phyloP scores from a whole-genome alignment of 2,329 filamentous ascomycete genomes.

The Ceratocystis huliohia region DNA sequence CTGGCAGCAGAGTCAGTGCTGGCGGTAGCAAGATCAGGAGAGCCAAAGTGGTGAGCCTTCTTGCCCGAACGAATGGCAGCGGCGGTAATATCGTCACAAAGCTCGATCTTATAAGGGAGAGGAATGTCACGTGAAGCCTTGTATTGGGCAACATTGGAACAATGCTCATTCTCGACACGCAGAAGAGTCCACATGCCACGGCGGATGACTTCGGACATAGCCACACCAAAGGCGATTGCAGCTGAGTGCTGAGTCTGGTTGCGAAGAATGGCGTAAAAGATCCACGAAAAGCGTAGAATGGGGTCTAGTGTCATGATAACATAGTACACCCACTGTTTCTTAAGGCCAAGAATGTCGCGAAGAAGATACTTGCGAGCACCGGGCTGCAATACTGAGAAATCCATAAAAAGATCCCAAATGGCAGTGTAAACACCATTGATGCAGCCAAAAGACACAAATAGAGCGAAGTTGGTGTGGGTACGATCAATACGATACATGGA shows the following conservation, averaged over 20 bases:
- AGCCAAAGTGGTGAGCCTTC: neutral
- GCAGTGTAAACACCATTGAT: slow-evolving; percentile 72
- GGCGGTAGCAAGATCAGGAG: slow-evolving; percentile 1
- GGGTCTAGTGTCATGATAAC: slow-evolving; percentile 70
- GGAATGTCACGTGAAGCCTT: slow-evolving; percentile 81
- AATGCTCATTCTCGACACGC: slow-evolving; percentile 96
- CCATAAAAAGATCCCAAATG: slow-evolving; percentile 92
- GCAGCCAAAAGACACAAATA: slow-evolving; percentile 70
- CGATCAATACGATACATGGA: slow-evolving; percentile 71
- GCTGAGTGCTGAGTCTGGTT: slow-evolving; percentile 71
- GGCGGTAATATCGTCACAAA: slow-evolving; percentile 19
- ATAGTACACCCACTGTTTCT: slow-evolving; percentile 74
- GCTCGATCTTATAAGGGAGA: slow-evolving; percentile 59
- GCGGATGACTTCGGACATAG: slow-evolving; percentile 66
- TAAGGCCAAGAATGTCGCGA: slow-evolving; percentile 68
- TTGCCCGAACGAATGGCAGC: neutral
- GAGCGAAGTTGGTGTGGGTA: slow-evolving; percentile 42
- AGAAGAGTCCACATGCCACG: slow-evolving; percentile 85
- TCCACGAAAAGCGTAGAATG: slow-evolving; percentile 82
- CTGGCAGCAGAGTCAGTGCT: neutral
- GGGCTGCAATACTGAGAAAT: slow-evolving; percentile 81
- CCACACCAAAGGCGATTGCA: slow-evolving; percentile 65
- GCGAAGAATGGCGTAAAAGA: slow-evolving; percentile 79
- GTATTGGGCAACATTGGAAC: slow-evolving; percentile 78
- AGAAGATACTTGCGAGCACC: slow-evolving; percentile 55